Percentiles rank a stretch among this genome's conserved stretches.
These are phyloP conservation scores for Epichloe coenophiala DNA, from an alignment of 2,329 filamentous ascomycete genomes.

Conservation along the genomic window DNA sequence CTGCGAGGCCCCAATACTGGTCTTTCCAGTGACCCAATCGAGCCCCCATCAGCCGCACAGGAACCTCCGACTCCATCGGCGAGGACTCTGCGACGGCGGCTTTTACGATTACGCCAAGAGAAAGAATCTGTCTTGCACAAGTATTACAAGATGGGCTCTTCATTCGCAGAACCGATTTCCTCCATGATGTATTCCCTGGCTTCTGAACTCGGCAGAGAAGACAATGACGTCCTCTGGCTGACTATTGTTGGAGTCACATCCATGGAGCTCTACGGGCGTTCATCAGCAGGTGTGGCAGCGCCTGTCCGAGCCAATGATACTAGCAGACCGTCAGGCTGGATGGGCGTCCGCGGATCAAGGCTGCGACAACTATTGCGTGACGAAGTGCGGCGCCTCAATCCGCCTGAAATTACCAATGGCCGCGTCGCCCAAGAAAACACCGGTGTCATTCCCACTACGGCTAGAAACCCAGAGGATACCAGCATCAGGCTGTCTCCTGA, in stretches of 20 bases:
- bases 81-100: slow-evolving; percentile 54
- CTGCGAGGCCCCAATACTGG: slow-evolving; percentile 33
- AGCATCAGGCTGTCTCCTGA: slow-evolving; percentile 88
- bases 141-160: slow-evolving; percentile 80
- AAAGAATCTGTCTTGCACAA: slow-evolving; percentile 63
- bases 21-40: slow-evolving; percentile 33
- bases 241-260: slow-evolving; percentile 92
- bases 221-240: slow-evolving; percentile 92
- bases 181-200: slow-evolving; percentile 91
- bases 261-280: slow-evolving; percentile 79
- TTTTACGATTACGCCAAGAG: slow-evolving; percentile 62
- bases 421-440: slow-evolving; percentile 50
- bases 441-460: slow-evolving; percentile 81
- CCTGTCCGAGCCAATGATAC: slow-evolving; percentile 41
- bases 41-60: slow-evolving; percentile 45
- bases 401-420: slow-evolving; percentile 53
- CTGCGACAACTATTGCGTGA: slow-evolving; percentile 80
- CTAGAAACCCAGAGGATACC: slow-evolving; percentile 77
- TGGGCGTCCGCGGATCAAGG: slow-evolving; percentile 66
- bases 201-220: slow-evolving; percentile 87
- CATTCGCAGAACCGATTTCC: slow-evolving; percentile 88
- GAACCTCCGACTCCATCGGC: slow-evolving; percentile 53
- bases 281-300: slow-evolving; percentile 63
- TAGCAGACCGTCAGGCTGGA: slow-evolving; percentile 55
- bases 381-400: slow-evolving; percentile 87